Percentiles rank a stretch among this genome's conserved stretches.
phyloP scores from a whole-genome alignment of 306 rosid species.

The Trifolium repens region DNA sequence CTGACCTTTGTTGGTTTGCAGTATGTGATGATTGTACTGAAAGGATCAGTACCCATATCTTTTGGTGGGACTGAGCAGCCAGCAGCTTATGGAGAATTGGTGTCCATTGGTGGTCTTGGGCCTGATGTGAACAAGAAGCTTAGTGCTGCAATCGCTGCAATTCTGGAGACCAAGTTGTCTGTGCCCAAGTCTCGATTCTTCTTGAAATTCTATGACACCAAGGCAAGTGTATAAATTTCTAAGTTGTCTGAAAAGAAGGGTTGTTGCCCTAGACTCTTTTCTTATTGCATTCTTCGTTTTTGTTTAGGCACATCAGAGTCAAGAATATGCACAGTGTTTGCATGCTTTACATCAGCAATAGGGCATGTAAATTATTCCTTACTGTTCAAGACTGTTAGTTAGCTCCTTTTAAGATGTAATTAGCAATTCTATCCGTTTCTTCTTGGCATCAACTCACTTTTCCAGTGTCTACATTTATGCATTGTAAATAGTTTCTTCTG shows the following conservation, averaged over 20 bases:
- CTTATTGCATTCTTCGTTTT: slow-evolving; percentile 68
- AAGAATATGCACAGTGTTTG: slow-evolving; percentile 87
- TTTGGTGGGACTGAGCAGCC: slow-evolving; percentile 93
- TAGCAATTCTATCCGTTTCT: neutral
- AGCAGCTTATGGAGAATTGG: slow-evolving; percentile 94
- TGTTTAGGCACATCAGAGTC: slow-evolving; percentile 79
- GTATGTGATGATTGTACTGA: slow-evolving; percentile 96
- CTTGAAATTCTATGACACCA: slow-evolving; percentile 80
- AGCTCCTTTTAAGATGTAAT: slow-evolving; percentile 31
- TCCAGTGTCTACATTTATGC: slow-evolving; percentile 3
- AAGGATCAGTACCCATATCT: slow-evolving; percentile 89
- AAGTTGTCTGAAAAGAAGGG: slow-evolving; percentile 38
- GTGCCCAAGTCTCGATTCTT: slow-evolving; percentile 86
- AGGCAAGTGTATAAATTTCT: slow-evolving; percentile 67
- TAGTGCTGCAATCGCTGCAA: slow-evolving; percentile 78
- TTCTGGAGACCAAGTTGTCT: slow-evolving; percentile 83
- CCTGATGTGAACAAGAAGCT: slow-evolving; percentile 86
- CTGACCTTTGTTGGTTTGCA: slow-evolving; percentile 43
- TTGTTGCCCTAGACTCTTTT: slow-evolving; percentile 44
- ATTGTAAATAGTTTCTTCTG: neutral
- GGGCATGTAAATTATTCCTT: slow-evolving; percentile 69
- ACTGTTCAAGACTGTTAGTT: slow-evolving; percentile 48
- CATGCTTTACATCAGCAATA: slow-evolving; percentile 92
- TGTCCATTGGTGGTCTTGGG: slow-evolving; percentile 89
- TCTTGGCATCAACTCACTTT: slow-evolving; percentile 29